These are phyloP conservation scores for Arachis stenosperma DNA, from an alignment of 306 rosid species.

Conservation along the genomic window DNA sequence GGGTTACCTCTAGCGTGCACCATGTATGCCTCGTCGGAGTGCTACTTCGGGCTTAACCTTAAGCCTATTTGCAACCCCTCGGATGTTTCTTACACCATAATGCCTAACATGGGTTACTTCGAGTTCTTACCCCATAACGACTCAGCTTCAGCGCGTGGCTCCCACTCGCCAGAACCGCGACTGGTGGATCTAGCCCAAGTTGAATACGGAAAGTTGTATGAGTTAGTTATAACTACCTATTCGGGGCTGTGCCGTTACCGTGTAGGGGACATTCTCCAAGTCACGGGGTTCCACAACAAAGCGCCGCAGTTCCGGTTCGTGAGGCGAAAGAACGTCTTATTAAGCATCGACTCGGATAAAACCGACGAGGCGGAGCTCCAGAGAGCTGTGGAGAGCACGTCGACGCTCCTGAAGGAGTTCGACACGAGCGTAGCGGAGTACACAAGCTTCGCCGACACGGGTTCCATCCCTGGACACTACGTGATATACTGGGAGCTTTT, in stretches of 20 bases:
- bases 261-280: constrained; percentile 77
- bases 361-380: constrained; percentile 80
- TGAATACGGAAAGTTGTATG: constrained; percentile 71
- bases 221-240: constrained; percentile 63
- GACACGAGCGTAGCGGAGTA: constrained; percentile 74
- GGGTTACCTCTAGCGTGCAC: constrained; percentile 70
- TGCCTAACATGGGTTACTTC: constrained; percentile 89
- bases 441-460: constrained; percentile 72
- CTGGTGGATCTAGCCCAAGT: constrained; percentile 63
- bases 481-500: constrained; percentile 83
- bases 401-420: constrained; percentile 49
- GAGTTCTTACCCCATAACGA: constrained; percentile 73
- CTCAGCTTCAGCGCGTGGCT: constrained; percentile 39
- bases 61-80: constrained; percentile 66
- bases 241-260: constrained; percentile 78
- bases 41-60: constrained; percentile 79
- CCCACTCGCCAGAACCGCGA: constrained; percentile 34
- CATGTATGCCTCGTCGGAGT: constrained; percentile 90
- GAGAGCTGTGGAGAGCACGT: constrained; percentile 59
- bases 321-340: constrained; percentile 69
- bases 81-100: constrained; percentile 74
- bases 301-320: constrained; percentile 77
- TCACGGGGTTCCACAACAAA: constrained; percentile 75
- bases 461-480: constrained; percentile 78
- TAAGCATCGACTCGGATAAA: constrained; percentile 80